Percentiles rank a stretch among this genome's conserved stretches.
Conservation (phyloP, 2,329 filamentous ascomycete genomes). For the Talaromyces sp. region DNA sequence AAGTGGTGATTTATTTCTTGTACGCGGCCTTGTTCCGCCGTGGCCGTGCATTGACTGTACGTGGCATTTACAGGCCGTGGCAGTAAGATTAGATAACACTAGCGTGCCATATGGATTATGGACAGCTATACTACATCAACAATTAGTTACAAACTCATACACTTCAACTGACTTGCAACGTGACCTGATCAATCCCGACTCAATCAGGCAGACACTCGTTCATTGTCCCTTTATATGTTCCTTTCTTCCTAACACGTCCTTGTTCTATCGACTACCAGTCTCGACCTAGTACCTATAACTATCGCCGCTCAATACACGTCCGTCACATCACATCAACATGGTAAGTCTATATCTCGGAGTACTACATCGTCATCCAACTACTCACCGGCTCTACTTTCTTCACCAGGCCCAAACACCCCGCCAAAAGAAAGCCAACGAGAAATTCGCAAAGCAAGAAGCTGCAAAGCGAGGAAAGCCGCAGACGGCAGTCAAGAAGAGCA, state of each 20-base stretch:
- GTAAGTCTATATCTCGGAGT: not conserved
- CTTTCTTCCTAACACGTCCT: not conserved
- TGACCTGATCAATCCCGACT: not conserved
- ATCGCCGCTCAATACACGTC: not conserved
- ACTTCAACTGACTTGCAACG: not conserved
- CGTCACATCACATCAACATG: not conserved
- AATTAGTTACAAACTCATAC: not conserved
- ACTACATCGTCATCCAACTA: not conserved
- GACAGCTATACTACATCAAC: conserved; percentile 5
- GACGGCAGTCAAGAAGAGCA: conserved; percentile 44
- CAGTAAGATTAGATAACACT: conserved; percentile 5
- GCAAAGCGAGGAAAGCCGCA: conserved; percentile 57
- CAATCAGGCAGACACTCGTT: conserved; percentile 6
- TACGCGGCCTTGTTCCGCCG: not conserved
- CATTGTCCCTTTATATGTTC: not conserved
- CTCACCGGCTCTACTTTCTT: not conserved
- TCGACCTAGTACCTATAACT: not conserved
- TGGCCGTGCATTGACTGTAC: not conserved
- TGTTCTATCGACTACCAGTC: not conserved
- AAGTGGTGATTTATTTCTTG: not conserved
- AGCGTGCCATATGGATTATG: not conserved
- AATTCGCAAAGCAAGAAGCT: conserved; percentile 57
- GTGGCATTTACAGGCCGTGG: not conserved
- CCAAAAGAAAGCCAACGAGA: conserved; percentile 61
- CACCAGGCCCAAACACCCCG: conserved; percentile 61